These are phyloP conservation scores for Schrenkiella parvula DNA, from an alignment of 345 rosid species.

Conservation along the genomic window DNA sequence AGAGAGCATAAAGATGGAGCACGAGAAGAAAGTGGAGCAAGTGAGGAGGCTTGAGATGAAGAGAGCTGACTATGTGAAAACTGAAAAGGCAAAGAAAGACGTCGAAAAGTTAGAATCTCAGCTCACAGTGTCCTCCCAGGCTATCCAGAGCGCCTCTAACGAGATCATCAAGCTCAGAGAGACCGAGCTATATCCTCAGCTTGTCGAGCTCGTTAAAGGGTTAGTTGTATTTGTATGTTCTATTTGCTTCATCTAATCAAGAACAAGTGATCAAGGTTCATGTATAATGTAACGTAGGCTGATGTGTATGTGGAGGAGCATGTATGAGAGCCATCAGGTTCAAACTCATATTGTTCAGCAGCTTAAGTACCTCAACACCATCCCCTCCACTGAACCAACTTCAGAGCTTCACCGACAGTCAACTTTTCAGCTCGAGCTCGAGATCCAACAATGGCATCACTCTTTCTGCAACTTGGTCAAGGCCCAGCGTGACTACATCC, in stretches of 20 bases:
- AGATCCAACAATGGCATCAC: slow-evolving; percentile 89
- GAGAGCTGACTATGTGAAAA: slow-evolving; percentile 77
- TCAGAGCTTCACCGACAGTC: slow-evolving; percentile 92
- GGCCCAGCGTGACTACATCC: slow-evolving; percentile 84
- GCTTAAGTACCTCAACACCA: slow-evolving; percentile 78
- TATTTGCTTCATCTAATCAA: background rate
- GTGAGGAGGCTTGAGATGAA: slow-evolving; percentile 80
- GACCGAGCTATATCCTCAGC: slow-evolving; percentile 81
- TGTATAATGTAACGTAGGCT: slow-evolving; percentile 38
- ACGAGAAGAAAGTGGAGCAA: slow-evolving; percentile 72
- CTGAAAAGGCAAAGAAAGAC: slow-evolving; percentile 75
- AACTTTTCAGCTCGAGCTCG: slow-evolving; percentile 85
- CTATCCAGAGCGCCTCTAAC: slow-evolving; percentile 68
- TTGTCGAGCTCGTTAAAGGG: slow-evolving; percentile 85
- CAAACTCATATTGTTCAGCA: slow-evolving; percentile 96
- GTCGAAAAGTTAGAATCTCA: slow-evolving; percentile 86
- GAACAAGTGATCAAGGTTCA: background rate
- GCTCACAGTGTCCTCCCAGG: slow-evolving; percentile 77
- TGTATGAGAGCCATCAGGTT: slow-evolving; percentile 98
- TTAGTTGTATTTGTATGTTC: slow-evolving; percentile 32
- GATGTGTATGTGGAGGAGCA: slow-evolving; percentile 99
- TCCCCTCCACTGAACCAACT: slow-evolving; percentile 83
- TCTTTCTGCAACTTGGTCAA: slow-evolving; percentile 77
- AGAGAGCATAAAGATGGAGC: slow-evolving; percentile 65
- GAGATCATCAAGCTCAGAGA: slow-evolving; percentile 88